Base-by-base conservation (phyloP, 1,284 basidiomycete species). In the Pseudozyma sp. region DNA sequence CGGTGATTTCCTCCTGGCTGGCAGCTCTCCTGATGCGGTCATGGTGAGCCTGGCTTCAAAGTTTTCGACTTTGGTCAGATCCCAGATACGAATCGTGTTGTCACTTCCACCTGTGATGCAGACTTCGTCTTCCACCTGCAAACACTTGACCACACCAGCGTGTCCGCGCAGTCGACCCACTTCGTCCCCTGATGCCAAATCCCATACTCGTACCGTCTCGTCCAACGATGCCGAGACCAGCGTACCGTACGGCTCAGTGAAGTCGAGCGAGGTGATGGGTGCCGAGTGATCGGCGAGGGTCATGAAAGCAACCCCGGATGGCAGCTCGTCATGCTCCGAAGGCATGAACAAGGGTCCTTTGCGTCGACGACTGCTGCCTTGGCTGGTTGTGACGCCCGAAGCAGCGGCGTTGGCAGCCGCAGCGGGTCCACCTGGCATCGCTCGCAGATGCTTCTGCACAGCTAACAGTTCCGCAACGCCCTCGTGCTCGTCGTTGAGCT, bases 271-370 rank as follows among this genome's bases (percentile, higher is more conserved):
- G 0, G 91, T 91, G 80, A 99, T 91, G 1, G 94, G 92, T 0
- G 90, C 90, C 0, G 90, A 87, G 82, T 98, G 95, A 39, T 90
- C 90, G 38, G 90, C 88, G 39, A 98, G 87, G 4, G 93, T 93
- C 95, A 99, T 97, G 87, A 99, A 99, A 6, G 96, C 96, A 5
- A 98, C 91, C 4, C 93, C 94, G 7, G 91, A 90, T 5, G 96
- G 97, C 59, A 99, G 88, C 61, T 97, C 94, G 80, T 97, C 94
- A 79, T 99, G 97, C 85, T 99, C 97, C 14, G 94, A 96, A 1
- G 96, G 96, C 65, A 99, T 86, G 88, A 99, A 99, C 9, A 93
- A 92, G 0, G 96, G 95, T 11, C 75, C 81, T 43, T 78, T 77
- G 34, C 73, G 62, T 18, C 80, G 62, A 48, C 82, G 65, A n/a